Conservation (phyloP, 495 filamentous ascomycete genomes). For the Echria macrotheca region DNA sequence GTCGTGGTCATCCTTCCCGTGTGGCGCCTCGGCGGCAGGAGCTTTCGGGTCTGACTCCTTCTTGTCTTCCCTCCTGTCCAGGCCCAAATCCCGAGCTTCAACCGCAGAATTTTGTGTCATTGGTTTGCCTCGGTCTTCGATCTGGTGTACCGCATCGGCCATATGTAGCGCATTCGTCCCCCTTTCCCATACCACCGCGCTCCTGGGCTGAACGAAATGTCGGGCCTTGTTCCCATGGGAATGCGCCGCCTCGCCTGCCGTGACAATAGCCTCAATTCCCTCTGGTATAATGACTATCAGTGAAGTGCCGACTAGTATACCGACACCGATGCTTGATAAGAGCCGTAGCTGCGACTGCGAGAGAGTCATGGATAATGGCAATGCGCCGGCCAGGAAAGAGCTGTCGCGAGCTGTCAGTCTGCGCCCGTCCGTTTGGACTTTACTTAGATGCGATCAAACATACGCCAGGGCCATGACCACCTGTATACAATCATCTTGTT, state of each 20-base stretch:
- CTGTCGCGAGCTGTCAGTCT: slow-evolving; percentile 43
- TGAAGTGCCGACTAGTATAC: slow-evolving; percentile 88
- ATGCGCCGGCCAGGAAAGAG: slow-evolving; percentile 89
- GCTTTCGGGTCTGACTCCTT: slow-evolving; percentile 4
- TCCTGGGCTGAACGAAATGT: slow-evolving; percentile 5
- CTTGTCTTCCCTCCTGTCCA: no score
- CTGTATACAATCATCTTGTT: no score
- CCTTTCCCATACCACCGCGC: slow-evolving; percentile 21
- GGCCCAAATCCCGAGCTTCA: neutral
- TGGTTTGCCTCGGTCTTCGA: neutral
- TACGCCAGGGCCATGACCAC: slow-evolving; percentile 94
- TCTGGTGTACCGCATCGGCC: neutral
- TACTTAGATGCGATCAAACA: no score
- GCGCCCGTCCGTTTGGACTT: no score
- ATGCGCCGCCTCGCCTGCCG: slow-evolving; percentile 43
- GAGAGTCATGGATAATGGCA: slow-evolving; percentile 84
- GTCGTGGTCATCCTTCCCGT: slow-evolving; percentile 17
- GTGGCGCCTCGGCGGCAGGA: slow-evolving; percentile 3
- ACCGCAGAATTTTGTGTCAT: no score
- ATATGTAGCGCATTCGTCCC: neutral
- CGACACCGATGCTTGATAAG: slow-evolving; percentile 89
- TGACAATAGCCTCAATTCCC: slow-evolving; percentile 87
- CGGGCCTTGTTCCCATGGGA: slow-evolving; percentile 36
- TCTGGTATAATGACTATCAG: slow-evolving; percentile 97
- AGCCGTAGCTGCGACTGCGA: slow-evolving; percentile 84